Base-by-base conservation (phyloP, 208 protist species). In the Sergeia podlipaevii region DNA sequence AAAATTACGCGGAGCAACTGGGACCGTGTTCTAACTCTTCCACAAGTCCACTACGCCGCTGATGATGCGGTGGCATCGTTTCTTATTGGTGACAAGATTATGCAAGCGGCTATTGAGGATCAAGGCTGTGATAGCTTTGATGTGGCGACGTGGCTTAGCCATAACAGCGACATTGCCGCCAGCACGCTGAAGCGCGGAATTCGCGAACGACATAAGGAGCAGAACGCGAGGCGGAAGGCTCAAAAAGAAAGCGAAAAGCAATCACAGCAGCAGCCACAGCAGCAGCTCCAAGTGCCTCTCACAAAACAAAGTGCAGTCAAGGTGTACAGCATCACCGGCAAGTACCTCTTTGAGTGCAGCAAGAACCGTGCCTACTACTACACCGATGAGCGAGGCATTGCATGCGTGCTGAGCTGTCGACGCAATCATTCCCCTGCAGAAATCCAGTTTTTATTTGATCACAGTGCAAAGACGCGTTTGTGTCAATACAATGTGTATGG, bases 31-130 rank as follows among this genome's bases (percentile, higher is more conserved):
- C 70, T 86, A 15, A 29, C 23, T 18, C 11, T 47, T 3, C 23
- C 2, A 4, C 59, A 76, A 42, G 23, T 70, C n/a, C 41, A 58
- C 27, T 86, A 86, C 48, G 63, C 65, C 1, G 78, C 71, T 2
- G 78, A 86, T 21, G 78, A 86, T 43, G 78, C 78, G 10, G 44
- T 86, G 15, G 73, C 73, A 3, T 84, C 77, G 4, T 76, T 46
- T 28, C 49, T 72, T 3, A 20, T 84, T 1, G 77, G 77, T 1
- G 42, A 47, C 11, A 23, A 17, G 2, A n/a, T 82, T 5, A 49
- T 77, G 58, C 26, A n/a, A 10, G 56, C 53, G 30, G 75, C 52
- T 7, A 21, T 43, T 3, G 39, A 46, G 34, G 6, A 43, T n/a
- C 13, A 28, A 10, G 0, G 46, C 23, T 37, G 56, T 20, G 37